Conservation (phyloP, 2,329 filamentous ascomycete genomes). For the Neodidymelliopsis sp. region DNA sequence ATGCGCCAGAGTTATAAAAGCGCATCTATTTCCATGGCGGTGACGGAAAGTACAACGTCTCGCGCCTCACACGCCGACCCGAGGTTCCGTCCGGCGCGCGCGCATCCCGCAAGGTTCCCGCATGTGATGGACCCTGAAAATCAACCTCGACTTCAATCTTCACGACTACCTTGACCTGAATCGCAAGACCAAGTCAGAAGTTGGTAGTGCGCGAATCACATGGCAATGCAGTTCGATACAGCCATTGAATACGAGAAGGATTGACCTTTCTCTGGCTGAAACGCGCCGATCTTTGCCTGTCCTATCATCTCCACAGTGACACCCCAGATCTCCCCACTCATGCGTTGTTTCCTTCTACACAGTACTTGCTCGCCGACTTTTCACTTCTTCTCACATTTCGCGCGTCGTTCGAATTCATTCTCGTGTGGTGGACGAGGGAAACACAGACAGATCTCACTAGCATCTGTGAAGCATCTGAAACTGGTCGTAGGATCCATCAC, state of each 20-base stretch:
- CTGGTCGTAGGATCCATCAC: too few relatives aligned
- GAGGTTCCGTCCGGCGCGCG: conserved; percentile 1
- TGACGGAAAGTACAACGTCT: conserved; percentile 3
- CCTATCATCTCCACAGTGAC: conserved; percentile 4
- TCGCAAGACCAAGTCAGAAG: too few relatives aligned
- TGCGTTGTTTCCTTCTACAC: conserved; percentile 4
- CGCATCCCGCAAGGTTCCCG: too few relatives aligned
- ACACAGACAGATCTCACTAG: too few relatives aligned
- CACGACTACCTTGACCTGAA: too few relatives aligned
- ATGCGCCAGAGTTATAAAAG: neutral
- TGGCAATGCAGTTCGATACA: too few relatives aligned
- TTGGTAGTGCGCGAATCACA: too few relatives aligned
- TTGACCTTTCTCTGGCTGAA: conserved; percentile 10
- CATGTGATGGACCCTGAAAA: conserved; percentile 12
- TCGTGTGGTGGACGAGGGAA: too few relatives aligned
- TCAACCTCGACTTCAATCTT: neutral
- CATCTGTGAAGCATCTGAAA: too few relatives aligned
- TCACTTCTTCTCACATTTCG: neutral
- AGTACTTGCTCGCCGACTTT: neutral
- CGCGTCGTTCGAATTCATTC: neutral
- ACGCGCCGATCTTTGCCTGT: conserved; percentile 17
- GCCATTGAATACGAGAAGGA: too few relatives aligned
- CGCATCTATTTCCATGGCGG: conserved; percentile 6
- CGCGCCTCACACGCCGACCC: conserved; percentile 6
- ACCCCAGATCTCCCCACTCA: conserved; percentile 12